phyloP scores from a whole-genome alignment of 352 stramenopile species.

The Phytopythium sindhum region DNA sequence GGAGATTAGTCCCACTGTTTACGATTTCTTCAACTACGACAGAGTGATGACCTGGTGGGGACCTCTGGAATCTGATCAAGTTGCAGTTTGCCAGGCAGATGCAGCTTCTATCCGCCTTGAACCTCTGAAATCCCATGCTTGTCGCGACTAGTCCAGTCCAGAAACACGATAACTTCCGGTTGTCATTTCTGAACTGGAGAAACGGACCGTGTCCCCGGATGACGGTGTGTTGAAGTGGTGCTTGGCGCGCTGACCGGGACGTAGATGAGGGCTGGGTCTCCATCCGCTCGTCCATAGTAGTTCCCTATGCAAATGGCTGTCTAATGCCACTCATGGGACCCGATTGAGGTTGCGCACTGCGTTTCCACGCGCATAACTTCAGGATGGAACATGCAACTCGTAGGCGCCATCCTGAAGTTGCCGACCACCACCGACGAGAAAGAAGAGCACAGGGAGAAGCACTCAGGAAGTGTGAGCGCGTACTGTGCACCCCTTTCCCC shows the following conservation, averaged over 20 bases:
- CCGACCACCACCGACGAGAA: too few relatives aligned
- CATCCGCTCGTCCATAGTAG: too few relatives aligned
- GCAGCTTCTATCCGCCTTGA: not conserved
- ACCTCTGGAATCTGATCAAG: not conserved
- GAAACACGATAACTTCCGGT: not conserved
- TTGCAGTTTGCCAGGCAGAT: not conserved
- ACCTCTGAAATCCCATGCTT: not conserved
- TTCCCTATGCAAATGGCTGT: not conserved
- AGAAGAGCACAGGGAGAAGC: too few relatives aligned
- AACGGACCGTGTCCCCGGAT: not conserved
- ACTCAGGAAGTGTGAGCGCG: too few relatives aligned
- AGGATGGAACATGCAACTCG: not conserved
- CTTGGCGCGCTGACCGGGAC: not conserved
- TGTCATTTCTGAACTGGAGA: not conserved
- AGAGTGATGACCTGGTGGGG: not conserved
- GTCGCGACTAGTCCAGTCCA: not conserved
- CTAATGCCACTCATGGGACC: too few relatives aligned
- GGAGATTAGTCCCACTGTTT: not conserved
- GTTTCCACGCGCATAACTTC: not conserved
- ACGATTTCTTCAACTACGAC: slow-evolving; percentile 1
- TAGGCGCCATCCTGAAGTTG: too few relatives aligned
- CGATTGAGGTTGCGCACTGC: not conserved
- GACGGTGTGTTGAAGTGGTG: slow-evolving; percentile 3
- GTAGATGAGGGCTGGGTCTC: not conserved
- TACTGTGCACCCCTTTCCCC: too few relatives aligned